Base-by-base conservation (phyloP, 2,329 filamentous ascomycete species). In the Verticillium zaregamsianum region DNA sequence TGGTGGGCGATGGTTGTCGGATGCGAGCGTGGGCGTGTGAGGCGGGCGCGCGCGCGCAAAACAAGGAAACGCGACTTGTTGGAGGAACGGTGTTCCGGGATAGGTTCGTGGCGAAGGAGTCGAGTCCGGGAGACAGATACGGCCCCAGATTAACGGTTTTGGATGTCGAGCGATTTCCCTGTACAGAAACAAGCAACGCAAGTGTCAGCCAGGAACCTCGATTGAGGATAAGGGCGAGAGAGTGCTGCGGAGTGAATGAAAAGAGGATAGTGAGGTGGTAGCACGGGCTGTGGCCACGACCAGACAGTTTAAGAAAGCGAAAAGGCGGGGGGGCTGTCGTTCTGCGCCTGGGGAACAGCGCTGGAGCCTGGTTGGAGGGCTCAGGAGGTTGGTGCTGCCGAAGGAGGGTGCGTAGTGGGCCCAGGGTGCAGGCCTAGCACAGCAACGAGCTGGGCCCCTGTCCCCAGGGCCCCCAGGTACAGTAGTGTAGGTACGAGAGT, bases 241-340 rank as follows among this genome's bases (percentile, higher is more conserved):
- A 74, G 72, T 78, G 39, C 74, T 77, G 76, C 77, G 75, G 75
- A 77, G 76, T 78, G 78, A 68, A 74, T 78, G 76, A 79, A 80
- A 80, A 79, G 76, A 80, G 78, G 72, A 79, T 79, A 79, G 77
- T 73, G 76, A 79, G 75, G 75, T 79, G 73, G 78, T 80, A 78
- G 76, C 76, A 79, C 76, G 74, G 74, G 72, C 74, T 75, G 74
- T 72, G 74, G 74, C 70, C 75, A 76, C 70, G 70, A 71, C 73
- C 72, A 73, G 69, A 74, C 71, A 73, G 72, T 74, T 77, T 75
- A 72, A 76, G 75, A 69, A 72, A 73, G 68, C 65, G 66, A 71
- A 66, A 65, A 65, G 66, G 64, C 64, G 67, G 65, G 66, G 63
- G 62, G 64, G 20, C 25, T 12, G 25, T 31, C 31, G 40, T 39